phyloP scores from a whole-genome alignment of 2,329 filamentous ascomycete species.

The Aspergillus carbonarius region DNA sequence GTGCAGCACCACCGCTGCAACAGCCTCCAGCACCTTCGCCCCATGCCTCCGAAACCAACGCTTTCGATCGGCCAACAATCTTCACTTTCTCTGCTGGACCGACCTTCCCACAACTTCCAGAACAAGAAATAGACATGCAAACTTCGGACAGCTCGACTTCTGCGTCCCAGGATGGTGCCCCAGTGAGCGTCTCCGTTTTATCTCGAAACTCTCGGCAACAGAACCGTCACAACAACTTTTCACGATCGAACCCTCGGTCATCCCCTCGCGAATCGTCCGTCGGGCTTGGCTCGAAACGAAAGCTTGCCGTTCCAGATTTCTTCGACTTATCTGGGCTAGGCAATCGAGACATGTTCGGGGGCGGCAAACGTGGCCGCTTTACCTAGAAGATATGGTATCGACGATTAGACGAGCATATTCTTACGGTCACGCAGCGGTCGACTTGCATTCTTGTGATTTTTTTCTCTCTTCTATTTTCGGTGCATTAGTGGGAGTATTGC shows the following conservation, averaged over 20 bases:
- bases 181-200: conserved; percentile 45
- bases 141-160: conserved; percentile 35
- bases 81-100: conserved; percentile 47
- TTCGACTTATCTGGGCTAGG: conserved; percentile 50
- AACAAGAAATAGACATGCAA: conserved; percentile 47
- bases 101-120: conserved; percentile 36
- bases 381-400: conserved; percentile 36
- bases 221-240: conserved; percentile 39
- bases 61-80: conserved; percentile 32
- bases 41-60: conserved; percentile 25
- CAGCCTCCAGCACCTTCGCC: conserved; percentile 18
- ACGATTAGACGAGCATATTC: conserved; percentile 36
- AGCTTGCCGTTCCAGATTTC: conserved; percentile 49
- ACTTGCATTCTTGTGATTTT: conserved; percentile 24
- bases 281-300: conserved; percentile 48
- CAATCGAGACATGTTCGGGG: conserved; percentile 45
- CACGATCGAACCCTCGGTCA: conserved; percentile 38
- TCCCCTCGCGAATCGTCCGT: conserved; percentile 40
- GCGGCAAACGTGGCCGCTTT: conserved; percentile 50
- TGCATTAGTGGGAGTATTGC: conserved; percentile 37
- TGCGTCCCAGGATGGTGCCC: conserved; percentile 32
- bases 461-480: conserved; percentile 26
- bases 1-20: conserved; percentile 24
- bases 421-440: conserved; percentile 34
- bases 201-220: conserved; percentile 42